Evolutionary conservation across 2,329 filamentous ascomycete genomes (phyloP).

Genomic region (Aspergillus brasiliensis): DNA sequence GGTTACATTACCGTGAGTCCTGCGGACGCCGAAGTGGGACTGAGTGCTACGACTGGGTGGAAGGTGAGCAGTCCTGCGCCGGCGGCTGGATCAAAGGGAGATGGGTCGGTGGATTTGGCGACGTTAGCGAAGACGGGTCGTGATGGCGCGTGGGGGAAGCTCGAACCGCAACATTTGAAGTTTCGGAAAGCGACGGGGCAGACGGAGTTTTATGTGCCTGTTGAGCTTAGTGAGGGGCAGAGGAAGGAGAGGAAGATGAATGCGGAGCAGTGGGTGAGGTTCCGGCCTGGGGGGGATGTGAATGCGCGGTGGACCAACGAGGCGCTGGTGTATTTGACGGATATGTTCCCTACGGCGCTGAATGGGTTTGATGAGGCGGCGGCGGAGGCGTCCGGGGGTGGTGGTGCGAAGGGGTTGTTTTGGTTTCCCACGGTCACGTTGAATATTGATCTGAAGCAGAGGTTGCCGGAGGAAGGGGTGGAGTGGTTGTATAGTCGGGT

Average conservation of each 20-base stretch:
- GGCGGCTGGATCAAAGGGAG: slow-evolving; percentile 36
- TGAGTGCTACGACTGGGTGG: slow-evolving; percentile 59
- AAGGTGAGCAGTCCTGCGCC: slow-evolving; percentile 50
- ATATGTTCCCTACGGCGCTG: slow-evolving; percentile 69
- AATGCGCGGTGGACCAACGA: slow-evolving; percentile 63
- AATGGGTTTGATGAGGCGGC: slow-evolving; percentile 51
- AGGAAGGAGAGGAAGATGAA: slow-evolving; percentile 27
- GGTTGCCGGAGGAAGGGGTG: slow-evolving; percentile 66
- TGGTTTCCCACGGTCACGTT: slow-evolving; percentile 79
- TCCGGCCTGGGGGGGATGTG: slow-evolving; percentile 53
- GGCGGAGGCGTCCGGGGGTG: slow-evolving; percentile 29
- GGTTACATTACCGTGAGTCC: slow-evolving; percentile 68
- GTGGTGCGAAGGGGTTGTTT: slow-evolving; percentile 46
- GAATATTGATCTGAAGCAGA: slow-evolving; percentile 76
- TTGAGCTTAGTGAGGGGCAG: too few relatives aligned
- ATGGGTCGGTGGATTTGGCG: slow-evolving; percentile 28
- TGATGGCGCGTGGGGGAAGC: slow-evolving; percentile 31
- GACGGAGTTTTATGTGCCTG: slow-evolving; percentile 51
- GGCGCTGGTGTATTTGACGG: slow-evolving; percentile 65
- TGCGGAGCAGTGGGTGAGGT: slow-evolving; percentile 69
- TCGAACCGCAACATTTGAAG: slow-evolving; percentile 31
- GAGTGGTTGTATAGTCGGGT: slow-evolving; percentile 72
- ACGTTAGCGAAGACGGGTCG: slow-evolving; percentile 23
- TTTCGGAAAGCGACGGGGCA: slow-evolving; percentile 54
- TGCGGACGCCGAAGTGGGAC: slow-evolving; percentile 60